A percentile compares a stretch with the other conserved stretches of the same genome.
Evolutionary conservation across 2,329 filamentous ascomycete genomes (phyloP).

Genomic region (Neonectria ditissima): DNA sequence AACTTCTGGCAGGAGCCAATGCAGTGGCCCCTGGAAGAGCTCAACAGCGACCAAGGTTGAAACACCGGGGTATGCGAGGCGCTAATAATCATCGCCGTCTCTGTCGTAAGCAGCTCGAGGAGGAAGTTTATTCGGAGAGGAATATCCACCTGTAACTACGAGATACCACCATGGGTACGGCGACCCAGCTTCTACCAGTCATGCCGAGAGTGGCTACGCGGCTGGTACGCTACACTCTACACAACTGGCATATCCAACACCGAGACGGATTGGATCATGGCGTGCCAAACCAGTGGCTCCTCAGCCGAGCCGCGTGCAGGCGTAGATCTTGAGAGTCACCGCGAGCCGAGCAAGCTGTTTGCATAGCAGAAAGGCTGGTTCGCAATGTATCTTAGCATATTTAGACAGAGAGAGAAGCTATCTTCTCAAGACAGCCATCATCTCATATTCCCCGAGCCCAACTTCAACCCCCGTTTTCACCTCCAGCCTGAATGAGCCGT

Average conservation of each 20-base stretch:
- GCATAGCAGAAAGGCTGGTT: background rate
- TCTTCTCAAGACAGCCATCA: slow-evolving; percentile 35
- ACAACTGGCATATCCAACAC: background rate
- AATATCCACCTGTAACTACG: too few species aligned
- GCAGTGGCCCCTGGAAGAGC: slow-evolving; percentile 43
- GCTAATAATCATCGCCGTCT: background rate
- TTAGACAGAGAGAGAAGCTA: background rate
- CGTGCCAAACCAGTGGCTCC: background rate
- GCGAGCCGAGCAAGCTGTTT: background rate
- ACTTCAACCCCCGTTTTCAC: slow-evolving; percentile 28
- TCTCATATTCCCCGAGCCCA: slow-evolving; percentile 39
- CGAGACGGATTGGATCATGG: background rate
- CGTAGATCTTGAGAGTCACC: background rate
- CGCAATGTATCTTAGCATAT: background rate
- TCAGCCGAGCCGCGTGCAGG: background rate
- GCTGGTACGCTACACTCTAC: background rate
- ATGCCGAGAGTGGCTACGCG: background rate
- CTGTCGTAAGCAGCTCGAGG: background rate
- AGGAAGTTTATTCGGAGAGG: too few species aligned
- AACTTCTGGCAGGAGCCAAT: slow-evolving; percentile 48
- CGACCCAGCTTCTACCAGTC: background rate
- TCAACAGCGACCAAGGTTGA: background rate
- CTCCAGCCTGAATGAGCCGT: slow-evolving; percentile 22
- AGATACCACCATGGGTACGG: background rate
- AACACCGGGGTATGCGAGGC: background rate